Evolutionary conservation across 2,329 filamentous ascomycete genomes (phyloP).

Genomic region (Akanthomyces uredinophilus): DNA sequence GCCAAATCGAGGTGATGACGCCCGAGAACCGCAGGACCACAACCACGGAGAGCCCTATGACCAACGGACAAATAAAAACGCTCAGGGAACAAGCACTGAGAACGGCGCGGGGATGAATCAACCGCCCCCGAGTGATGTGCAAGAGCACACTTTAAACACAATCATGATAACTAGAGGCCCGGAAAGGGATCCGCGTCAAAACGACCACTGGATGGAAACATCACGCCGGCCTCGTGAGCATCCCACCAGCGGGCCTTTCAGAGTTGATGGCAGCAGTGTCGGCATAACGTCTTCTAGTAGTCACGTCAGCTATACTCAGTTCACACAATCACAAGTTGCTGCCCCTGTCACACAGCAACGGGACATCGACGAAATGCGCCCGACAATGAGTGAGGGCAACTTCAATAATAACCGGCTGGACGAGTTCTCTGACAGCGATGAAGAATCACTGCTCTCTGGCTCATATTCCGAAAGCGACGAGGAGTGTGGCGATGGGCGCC

Average conservation of each 20-base stretch:
- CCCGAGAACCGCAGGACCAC: neutral
- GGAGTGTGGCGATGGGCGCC: neutral
- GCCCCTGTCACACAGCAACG: neutral
- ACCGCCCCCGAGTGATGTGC: neutral
- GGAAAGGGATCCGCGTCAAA: neutral
- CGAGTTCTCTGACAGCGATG: neutral
- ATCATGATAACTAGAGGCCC: neutral
- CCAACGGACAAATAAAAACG: neutral
- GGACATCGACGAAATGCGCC: neutral
- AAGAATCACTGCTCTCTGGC: neutral
- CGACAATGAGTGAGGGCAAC: slow-evolving; percentile 1
- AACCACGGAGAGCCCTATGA: neutral
- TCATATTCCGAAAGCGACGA: neutral
- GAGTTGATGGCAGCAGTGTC: slow-evolving; percentile 2
- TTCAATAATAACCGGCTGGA: neutral
- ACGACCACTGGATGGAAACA: neutral
- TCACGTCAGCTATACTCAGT: neutral
- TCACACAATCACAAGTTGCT: neutral
- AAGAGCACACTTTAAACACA: neutral
- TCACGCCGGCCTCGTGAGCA: slow-evolving; percentile 4
- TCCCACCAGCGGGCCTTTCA: slow-evolving; percentile 1
- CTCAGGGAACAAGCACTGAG: neutral
- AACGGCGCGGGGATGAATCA: neutral
- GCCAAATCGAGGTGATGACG: neutral
- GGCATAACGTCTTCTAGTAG: neutral